phyloP scores from a whole-genome alignment of 148 eudicot genomes.

The Spergularia bocconei region DNA sequence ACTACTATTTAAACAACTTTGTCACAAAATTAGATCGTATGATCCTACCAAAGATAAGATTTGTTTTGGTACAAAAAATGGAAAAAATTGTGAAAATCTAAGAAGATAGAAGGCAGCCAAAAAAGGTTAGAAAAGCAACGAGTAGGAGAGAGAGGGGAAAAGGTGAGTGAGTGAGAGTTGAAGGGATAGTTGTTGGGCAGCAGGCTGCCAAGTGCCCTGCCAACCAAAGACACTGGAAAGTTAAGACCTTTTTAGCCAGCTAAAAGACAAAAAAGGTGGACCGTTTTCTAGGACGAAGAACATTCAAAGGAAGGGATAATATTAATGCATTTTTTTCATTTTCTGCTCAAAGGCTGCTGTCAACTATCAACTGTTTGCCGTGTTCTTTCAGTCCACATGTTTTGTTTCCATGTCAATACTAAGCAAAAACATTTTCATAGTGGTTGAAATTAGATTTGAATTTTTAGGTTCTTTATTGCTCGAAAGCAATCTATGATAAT shows the following conservation, averaged over 20 bases:
- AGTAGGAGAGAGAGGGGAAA: not conserved
- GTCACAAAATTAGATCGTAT: not conserved
- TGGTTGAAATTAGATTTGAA: too few species aligned
- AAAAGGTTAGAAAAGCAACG: not conserved
- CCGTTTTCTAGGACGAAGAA: not conserved
- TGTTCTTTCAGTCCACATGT: too few species aligned
- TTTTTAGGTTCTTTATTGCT: too few species aligned
- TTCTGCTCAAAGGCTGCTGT: not conserved
- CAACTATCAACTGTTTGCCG: too few species aligned
- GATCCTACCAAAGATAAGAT: not conserved
- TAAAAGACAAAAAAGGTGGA: slow-evolving; percentile 15
- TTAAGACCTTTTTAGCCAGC: slow-evolving; percentile 3
- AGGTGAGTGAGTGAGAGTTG: not conserved
- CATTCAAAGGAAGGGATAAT: slow-evolving; percentile 15
- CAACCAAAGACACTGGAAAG: slow-evolving; percentile 14
- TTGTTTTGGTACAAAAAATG: not conserved
- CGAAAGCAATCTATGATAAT: not conserved
- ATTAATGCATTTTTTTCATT: not conserved
- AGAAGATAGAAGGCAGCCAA: slow-evolving; percentile 11
- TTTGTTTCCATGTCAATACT: too few species aligned
- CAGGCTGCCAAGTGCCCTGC: not conserved
- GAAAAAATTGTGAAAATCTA: not conserved
- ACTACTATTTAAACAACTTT: too few species aligned
- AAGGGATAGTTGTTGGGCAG: not conserved
- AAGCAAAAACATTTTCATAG: too few species aligned